Base-by-base conservation (phyloP, 106 monocot species). In the Phalaenopsis aphrodite region DNA sequence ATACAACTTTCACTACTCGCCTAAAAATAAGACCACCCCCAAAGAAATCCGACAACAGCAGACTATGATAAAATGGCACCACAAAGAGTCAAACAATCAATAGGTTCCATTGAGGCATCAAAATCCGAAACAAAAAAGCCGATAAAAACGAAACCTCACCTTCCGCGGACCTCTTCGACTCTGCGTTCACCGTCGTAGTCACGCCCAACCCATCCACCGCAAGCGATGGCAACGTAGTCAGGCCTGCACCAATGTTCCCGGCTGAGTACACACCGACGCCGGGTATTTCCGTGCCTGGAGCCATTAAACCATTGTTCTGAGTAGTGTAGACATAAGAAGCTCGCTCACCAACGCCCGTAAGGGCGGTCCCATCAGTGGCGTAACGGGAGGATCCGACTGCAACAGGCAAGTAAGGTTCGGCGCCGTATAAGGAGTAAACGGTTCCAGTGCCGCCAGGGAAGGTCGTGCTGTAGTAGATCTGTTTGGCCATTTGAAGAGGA, bases 111-210 rank as follows among this genome's bases (percentile, higher is more conserved):
- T 15, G 15, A 52, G 14, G 52, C 52, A 74, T 43, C 24, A 74
- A 43, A 72, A 38, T 38, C 52, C 3, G 52, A 52, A 10, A 52
- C 14, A 19, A n/a, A 12, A 21, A 61, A 46, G 11, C 43, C 8
- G 17, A 66, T 6, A 11, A 67, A 52, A 52, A 46, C 66, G 5
- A 52, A 79, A 24, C 16, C 78, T 57, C 41, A 83, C 83, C 83
- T 56, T 83, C 83, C 41, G 83, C 71, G 16, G 83, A 56, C 58
- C 83, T 72, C 78, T 83, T 83, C 52, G 41, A 19, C 41, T 77
- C 83, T 2, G 78, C 18, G 41, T 48, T 52, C 52, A 52, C 52
- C 52, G 52, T 52, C 52, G 52, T 52, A 14, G 52, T 52, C 0
- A 52, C 76, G 11, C 78, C 78, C 23, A 55, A 9, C 9, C 78